phyloP scores from a whole-genome alignment of 352 stramenopile species.

The Phytophthora fragariae region DNA sequence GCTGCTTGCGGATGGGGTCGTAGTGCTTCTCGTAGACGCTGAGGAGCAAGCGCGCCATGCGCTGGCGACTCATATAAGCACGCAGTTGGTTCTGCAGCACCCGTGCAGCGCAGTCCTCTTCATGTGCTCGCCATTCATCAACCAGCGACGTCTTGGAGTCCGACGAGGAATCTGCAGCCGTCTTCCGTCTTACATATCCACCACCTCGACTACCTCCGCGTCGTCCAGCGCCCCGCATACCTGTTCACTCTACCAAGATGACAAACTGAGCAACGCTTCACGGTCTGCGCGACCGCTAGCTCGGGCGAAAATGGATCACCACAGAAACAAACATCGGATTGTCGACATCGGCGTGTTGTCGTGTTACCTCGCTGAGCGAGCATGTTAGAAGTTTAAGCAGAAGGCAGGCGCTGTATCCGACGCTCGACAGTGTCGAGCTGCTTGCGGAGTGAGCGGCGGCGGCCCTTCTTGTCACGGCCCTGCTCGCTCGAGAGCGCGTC shows the following conservation, averaged over 20 bases:
- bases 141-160: slow-evolving; percentile 52
- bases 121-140: slow-evolving; percentile 63
- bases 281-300: slow-evolving; percentile 14
- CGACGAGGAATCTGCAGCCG: slow-evolving; percentile 13
- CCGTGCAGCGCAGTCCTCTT: slow-evolving; percentile 58
- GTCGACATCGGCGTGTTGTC: slow-evolving; percentile 30
- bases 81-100: slow-evolving; percentile 56
- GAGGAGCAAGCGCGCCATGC: slow-evolving; percentile 47
- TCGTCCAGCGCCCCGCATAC: slow-evolving; percentile 35
- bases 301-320: slow-evolving; percentile 20
- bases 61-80: slow-evolving; percentile 47
- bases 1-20: slow-evolving; percentile 63
- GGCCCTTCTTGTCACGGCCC: slow-evolving; percentile 66
- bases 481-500: slow-evolving; percentile 39
- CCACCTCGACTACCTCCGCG: slow-evolving; percentile 24
- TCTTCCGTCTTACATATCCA: slow-evolving; percentile 34
- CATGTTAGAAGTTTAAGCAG: slow-evolving; percentile 17
- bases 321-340: slow-evolving; percentile 6
- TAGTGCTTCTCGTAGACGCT: slow-evolving; percentile 70
- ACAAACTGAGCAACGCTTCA: slow-evolving; percentile 25
- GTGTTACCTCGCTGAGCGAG: slow-evolving; percentile 15
- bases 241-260: slow-evolving; percentile 7
- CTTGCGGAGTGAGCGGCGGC: slow-evolving; percentile 81
- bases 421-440: slow-evolving; percentile 74
- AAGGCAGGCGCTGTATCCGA: slow-evolving; percentile 57